phyloP scores from a whole-genome alignment of 2,329 filamentous ascomycete genomes.

The Alternaria panax region DNA sequence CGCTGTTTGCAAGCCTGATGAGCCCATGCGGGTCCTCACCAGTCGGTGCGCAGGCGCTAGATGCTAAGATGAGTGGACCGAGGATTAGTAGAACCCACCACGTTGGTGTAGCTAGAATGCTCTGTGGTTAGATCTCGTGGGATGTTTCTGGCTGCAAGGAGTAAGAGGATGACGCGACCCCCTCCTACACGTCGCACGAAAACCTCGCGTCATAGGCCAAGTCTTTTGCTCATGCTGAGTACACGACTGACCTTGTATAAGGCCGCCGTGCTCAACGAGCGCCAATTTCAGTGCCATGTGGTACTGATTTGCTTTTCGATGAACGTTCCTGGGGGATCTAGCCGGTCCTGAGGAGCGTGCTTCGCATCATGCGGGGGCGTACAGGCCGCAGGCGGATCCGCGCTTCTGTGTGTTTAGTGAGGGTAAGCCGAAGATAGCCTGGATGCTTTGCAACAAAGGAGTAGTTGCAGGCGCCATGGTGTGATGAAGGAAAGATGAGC shows the following conservation, averaged over 20 bases:
- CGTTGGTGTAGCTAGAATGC: conserved; percentile 30
- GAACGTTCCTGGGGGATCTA: conserved; percentile 23
- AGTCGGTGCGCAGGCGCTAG: conserved; percentile 24
- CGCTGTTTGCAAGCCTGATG: conserved; percentile 21
- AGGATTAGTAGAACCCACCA: conserved; percentile 28
- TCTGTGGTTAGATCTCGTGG: conserved; percentile 35
- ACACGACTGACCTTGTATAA: conserved; percentile 21
- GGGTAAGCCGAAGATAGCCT: conserved; percentile 45
- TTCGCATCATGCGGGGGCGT: conserved; percentile 31
- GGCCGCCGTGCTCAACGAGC: conserved; percentile 15
- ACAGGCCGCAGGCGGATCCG: conserved; percentile 23
- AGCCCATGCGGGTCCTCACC: conserved; percentile 20
- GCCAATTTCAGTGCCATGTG: conserved; percentile 20
- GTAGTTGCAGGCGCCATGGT: conserved; percentile 27
- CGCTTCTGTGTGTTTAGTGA: conserved; percentile 11
- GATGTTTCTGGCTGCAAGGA: conserved; percentile 27
- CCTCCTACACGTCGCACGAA: conserved; percentile 18
- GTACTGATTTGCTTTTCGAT: conserved; percentile 21
- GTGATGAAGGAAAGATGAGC: conserved; percentile 25
- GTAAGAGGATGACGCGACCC: conserved; percentile 28
- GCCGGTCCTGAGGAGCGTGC: conserved; percentile 33
- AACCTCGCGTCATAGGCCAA: conserved; percentile 24
- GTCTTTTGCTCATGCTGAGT: conserved; percentile 5
- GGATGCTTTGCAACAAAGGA: conserved; percentile 7
- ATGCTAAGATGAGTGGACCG: conserved; percentile 27